Percentiles rank a stretch among this genome's conserved stretches.
phyloP scores from a whole-genome alignment of 2,329 filamentous ascomycete species.

The Venturia aucupariae region DNA sequence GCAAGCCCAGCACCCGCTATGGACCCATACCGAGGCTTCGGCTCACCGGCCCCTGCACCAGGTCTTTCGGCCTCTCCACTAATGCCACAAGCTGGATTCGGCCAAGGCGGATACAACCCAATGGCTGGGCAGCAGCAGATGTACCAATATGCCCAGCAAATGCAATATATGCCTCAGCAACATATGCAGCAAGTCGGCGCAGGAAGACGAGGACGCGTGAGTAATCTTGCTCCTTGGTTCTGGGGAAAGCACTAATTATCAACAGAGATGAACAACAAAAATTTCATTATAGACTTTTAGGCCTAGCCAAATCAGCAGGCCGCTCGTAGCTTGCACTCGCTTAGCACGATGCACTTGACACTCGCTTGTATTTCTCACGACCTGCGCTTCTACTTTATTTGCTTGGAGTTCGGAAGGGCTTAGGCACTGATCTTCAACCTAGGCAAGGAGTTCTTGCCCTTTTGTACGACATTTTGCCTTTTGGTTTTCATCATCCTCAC shows the following conservation, averaged over 20 bases:
- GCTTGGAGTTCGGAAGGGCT: neutral
- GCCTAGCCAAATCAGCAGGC: neutral
- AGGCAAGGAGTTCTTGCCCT: neutral
- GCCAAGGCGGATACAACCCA: constrained; percentile 9
- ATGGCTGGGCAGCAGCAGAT: constrained; percentile 14
- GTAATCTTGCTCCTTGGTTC: neutral
- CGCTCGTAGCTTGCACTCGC: neutral
- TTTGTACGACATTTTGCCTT: neutral
- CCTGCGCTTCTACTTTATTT: neutral
- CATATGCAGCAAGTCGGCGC: constrained; percentile 14
- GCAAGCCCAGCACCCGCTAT: constrained; percentile 9
- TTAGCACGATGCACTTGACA: neutral
- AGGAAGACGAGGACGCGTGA: constrained; percentile 13
- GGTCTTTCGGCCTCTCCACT: neutral
- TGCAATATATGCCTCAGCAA: constrained; percentile 11
- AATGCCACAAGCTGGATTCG: constrained; percentile 15
- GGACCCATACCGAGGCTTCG: constrained; percentile 11
- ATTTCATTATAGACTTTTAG: neutral
- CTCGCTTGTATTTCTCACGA: constrained; percentile 1
- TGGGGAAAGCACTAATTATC: neutral
- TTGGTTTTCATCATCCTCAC: neutral
- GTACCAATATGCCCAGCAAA: constrained; percentile 13
- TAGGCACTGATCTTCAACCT: neutral
- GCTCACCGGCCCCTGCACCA: neutral
- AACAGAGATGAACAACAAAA: neutral